These are phyloP conservation scores for Ogataea parapolymorpha DNA, from an alignment of 805 yeast species.

Conservation along the genomic window DNA sequence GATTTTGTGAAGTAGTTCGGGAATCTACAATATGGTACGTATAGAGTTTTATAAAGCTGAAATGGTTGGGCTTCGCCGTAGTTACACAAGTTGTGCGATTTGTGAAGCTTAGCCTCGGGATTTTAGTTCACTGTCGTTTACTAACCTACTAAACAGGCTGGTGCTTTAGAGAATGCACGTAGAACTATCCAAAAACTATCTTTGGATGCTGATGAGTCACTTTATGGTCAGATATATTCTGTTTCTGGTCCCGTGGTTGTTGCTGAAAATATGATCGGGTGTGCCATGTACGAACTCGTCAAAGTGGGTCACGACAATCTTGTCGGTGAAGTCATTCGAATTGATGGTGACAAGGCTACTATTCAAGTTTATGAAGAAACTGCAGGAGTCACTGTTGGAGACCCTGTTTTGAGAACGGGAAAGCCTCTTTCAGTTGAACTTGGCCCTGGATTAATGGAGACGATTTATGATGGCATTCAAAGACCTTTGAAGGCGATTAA, in stretches of 20 bases:
- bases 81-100: too few species aligned
- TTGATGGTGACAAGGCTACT: conserved; percentile 94
- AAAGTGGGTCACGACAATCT: conserved; percentile 95
- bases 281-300: conserved; percentile 99
- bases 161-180: conserved; percentile 96
- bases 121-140: too few species aligned
- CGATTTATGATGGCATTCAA: conserved; percentile 98
- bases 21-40: conserved; percentile 5
- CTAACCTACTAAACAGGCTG: conserved; percentile 53
- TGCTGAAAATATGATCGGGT: conserved; percentile 98
- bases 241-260: conserved; percentile 98
- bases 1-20: neutral
- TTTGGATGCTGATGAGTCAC: conserved; percentile 69
- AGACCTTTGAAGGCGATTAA: conserved; percentile 95
- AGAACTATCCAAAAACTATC: conserved; percentile 86
- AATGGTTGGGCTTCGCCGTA: too few species aligned
- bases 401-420: conserved; percentile 97
- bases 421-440: conserved; percentile 98
- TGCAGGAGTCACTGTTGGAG: conserved; percentile 98
- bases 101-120: too few species aligned
- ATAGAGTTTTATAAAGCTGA: neutral
- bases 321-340: conserved; percentile 98
- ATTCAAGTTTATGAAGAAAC: conserved; percentile 99
- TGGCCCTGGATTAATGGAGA: conserved; percentile 99
- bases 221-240: conserved; percentile 85